phyloP scores from a whole-genome alignment of 1,139 yeast species.

The Sugiyamaella xylanicola region DNA sequence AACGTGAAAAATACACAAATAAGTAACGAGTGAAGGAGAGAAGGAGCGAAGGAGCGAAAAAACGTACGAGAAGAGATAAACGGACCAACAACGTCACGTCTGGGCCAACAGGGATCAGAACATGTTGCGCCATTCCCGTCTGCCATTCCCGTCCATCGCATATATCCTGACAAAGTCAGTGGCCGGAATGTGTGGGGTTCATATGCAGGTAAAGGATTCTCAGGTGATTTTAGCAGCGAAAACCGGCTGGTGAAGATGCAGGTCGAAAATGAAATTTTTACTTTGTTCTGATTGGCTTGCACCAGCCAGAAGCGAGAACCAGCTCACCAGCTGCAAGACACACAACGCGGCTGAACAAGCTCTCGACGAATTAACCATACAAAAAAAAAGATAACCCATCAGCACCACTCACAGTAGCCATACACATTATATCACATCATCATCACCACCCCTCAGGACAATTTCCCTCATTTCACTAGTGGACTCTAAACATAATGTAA shows the following conservation, averaged over 20 bases:
- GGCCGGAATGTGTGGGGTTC: too few relatives aligned
- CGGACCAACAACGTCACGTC: too few relatives aligned
- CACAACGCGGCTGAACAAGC: constrained; percentile 7
- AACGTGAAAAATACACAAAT: too few relatives aligned
- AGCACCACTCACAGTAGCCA: constrained; percentile 4
- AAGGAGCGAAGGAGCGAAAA: too few relatives aligned
- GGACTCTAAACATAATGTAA: not conserved
- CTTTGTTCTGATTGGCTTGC: constrained; percentile 18
- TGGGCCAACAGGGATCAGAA: too few relatives aligned
- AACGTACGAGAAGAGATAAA: too few relatives aligned
- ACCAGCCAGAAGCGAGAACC: not conserved
- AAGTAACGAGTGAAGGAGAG: too few relatives aligned
- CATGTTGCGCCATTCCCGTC: not conserved
- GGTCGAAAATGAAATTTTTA: constrained; percentile 9
- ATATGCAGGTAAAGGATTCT: constrained; percentile 12
- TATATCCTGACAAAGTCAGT: not conserved
- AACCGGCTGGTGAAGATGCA: not conserved
- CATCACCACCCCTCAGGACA: not conserved
- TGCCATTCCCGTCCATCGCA: not conserved
- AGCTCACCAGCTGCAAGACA: not conserved
- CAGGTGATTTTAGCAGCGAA: constrained; percentile 8
- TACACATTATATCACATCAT: not conserved
- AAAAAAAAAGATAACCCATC: constrained; percentile 15
- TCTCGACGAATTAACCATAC: constrained; percentile 8
- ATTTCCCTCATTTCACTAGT: not conserved